Evolutionary conservation across 768 basidiomycete species (phyloP).

Genomic region (Tulasnella sp.): DNA sequence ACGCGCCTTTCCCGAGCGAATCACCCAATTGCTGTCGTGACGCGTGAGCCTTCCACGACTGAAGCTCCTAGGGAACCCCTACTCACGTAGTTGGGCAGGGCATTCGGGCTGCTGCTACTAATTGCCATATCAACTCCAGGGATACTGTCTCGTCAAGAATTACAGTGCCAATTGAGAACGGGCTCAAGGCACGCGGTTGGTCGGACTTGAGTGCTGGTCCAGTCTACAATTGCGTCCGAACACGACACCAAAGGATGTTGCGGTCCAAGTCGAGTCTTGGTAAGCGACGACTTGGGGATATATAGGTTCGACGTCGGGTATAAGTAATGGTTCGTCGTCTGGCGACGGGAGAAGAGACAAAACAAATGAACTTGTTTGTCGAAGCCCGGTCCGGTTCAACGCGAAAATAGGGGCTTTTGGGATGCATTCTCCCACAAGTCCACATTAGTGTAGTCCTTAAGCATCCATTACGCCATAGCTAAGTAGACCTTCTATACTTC

Average conservation of each 20-base stretch:
- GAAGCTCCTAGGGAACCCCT: background rate
- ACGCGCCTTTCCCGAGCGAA: slow-evolving; percentile 90
- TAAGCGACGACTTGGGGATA: no score
- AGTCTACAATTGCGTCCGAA: background rate
- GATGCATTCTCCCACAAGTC: no score
- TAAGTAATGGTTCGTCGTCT: no score
- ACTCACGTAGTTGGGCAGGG: slow-evolving; percentile 20
- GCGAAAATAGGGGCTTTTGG: no score
- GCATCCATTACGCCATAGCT: no score
- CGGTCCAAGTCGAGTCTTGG: no score
- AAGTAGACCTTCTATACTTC: no score
- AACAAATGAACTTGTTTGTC: no score
- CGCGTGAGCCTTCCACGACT: background rate
- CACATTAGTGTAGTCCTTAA: no score
- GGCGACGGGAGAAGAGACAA: no score
- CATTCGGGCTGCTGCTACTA: slow-evolving; percentile 4
- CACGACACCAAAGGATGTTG: background rate
- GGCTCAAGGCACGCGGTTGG: background rate
- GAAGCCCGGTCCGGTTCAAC: no score
- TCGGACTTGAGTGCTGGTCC: background rate
- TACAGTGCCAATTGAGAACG: background rate
- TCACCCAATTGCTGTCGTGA: slow-evolving; percentile 81
- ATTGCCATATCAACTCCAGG: background rate
- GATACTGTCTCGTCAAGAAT: background rate
- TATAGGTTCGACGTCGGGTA: no score